Conservation (phyloP, 257 asterid species). For the Lantana camara region DNA sequence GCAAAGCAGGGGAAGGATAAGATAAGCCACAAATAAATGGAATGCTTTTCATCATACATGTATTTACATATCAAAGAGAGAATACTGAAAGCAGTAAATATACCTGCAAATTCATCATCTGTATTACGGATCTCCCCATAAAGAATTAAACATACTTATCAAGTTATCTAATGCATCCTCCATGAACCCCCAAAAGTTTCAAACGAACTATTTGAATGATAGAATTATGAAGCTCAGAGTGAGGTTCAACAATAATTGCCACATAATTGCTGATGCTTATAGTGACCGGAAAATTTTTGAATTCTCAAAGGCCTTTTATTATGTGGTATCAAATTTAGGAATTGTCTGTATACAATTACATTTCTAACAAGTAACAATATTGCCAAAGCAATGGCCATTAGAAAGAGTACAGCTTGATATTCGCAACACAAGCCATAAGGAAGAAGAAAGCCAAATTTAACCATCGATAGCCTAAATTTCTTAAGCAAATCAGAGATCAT, state of each 20-base stretch:
- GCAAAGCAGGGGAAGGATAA: conserved; percentile 20
- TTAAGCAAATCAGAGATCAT: neutral
- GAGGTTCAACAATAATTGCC: conserved; percentile 29
- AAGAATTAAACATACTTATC: neutral
- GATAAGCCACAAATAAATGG: conserved; percentile 23
- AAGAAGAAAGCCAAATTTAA: conserved; percentile 8
- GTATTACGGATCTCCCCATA: conserved; percentile 8
- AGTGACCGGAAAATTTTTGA: conserved; percentile 1
- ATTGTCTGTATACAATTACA: too few relatives aligned
- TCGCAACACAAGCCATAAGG: neutral
- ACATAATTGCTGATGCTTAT: conserved; percentile 22
- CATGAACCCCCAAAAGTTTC: conserved; percentile 13
- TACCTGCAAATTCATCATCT: conserved; percentile 2
- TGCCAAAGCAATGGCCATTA: neutral
- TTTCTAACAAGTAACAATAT: too few relatives aligned
- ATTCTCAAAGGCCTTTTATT: too few relatives aligned
- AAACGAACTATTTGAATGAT: conserved; percentile 8
- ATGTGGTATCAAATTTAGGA: too few relatives aligned
- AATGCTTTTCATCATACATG: conserved; percentile 9
- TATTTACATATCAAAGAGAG: conserved; percentile 11
- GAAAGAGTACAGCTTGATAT: neutral
- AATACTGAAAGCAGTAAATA: conserved; percentile 22
- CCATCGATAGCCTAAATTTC: neutral
- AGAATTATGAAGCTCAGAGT: conserved; percentile 19
- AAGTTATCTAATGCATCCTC: conserved; percentile 15